Conservation (phyloP, 495 filamentous ascomycete species). For the Neurospora discreta region DNA sequence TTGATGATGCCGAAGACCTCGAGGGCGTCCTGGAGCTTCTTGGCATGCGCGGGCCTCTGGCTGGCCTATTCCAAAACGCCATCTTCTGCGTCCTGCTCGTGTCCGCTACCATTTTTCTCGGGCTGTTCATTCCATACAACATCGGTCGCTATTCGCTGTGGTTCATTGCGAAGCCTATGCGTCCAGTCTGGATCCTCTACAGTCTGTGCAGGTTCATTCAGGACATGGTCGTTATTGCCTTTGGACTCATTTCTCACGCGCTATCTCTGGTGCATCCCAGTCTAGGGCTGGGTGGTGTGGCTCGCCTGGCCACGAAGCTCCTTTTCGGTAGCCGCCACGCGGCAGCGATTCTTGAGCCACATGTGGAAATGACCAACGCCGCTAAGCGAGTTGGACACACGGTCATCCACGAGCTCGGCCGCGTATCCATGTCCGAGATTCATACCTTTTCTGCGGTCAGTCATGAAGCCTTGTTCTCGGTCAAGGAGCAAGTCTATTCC, state of each 20-base stretch:
- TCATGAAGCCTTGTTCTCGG: conserved; percentile 30
- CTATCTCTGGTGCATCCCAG: background rate
- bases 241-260: conserved; percentile 11
- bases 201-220: conserved; percentile 57
- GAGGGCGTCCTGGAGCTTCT: conserved; percentile 94
- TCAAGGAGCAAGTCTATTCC: conserved; percentile 25
- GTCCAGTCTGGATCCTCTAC: conserved; percentile 60
- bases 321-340: conserved; percentile 13
- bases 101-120: conserved; percentile 68
- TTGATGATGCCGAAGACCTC: conserved; percentile 90
- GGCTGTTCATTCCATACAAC: conserved; percentile 85
- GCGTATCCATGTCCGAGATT: conserved; percentile 30
- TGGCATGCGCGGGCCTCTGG: conserved; percentile 88
- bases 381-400: conserved; percentile 26
- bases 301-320: conserved; percentile 4
- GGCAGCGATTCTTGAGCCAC: conserved; percentile 2
- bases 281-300: background rate
- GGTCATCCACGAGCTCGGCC: conserved; percentile 27
- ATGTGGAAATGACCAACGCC: conserved; percentile 8
- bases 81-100: conserved; percentile 89
- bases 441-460: conserved; percentile 38
- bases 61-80: conserved; percentile 83
- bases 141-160: conserved; percentile 76
- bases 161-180: conserved; percentile 64
- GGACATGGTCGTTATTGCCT: conserved; percentile 33